These are phyloP conservation scores for Jasminum sambac DNA, from an alignment of 257 asterid species.

Conservation along the genomic window DNA sequence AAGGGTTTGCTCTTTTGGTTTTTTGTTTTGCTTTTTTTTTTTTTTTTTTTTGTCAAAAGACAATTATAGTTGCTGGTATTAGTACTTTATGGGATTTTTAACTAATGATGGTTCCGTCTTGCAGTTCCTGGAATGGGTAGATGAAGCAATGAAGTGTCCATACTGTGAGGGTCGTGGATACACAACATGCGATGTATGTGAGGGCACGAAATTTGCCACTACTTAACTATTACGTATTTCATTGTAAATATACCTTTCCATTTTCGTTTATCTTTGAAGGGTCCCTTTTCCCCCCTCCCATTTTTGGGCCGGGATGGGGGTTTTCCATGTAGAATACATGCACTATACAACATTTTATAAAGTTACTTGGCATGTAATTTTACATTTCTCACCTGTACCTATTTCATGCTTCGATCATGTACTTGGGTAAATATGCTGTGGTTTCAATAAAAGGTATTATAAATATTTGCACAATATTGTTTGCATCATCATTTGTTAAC, in stretches of 20 bases:
- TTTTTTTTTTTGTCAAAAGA: no score
- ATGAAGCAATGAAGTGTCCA: slow-evolving; percentile 77
- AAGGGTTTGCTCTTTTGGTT: background rate
- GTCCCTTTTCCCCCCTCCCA: no score
- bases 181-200: slow-evolving; percentile 64
- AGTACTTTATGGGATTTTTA: background rate
- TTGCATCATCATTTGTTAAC: background rate
- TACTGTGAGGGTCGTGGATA: slow-evolving; percentile 83
- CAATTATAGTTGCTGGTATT: background rate
- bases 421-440: background rate
- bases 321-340: background rate
- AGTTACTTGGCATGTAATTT: background rate
- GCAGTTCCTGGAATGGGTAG: slow-evolving; percentile 97
- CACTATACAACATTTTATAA: background rate
- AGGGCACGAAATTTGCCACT: slow-evolving; percentile 32
- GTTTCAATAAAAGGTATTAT: background rate
- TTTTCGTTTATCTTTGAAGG: background rate
- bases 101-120: slow-evolving; percentile 18
- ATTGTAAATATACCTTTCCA: background rate
- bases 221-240: slow-evolving; percentile 9
- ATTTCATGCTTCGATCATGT: background rate
- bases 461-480: background rate
- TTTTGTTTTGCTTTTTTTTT: no score
- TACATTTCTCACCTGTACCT: background rate
- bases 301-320: background rate